Conservation (phyloP, 2,329 filamentous ascomycete genomes). For the Xylaria polymorpha region DNA sequence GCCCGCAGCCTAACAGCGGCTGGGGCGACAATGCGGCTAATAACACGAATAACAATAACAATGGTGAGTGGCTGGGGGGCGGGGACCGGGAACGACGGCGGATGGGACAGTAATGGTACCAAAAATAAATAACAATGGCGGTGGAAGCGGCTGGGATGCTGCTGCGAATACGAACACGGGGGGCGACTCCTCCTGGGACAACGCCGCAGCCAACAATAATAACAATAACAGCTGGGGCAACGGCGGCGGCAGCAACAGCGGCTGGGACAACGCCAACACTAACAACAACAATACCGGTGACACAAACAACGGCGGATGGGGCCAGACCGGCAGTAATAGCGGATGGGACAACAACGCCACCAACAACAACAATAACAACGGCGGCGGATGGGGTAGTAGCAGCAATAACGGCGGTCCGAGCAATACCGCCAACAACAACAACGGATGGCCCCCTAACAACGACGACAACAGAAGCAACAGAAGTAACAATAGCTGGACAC, state of each 20-base stretch:
- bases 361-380: constrained; percentile 7
- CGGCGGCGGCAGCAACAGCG: constrained; percentile 1
- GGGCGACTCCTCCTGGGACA: constrained; percentile 24
- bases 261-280: background rate
- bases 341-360: constrained; percentile 14
- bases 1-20: constrained; percentile 27
- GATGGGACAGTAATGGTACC: background rate
- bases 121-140: constrained; percentile 9
- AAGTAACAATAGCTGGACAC: constrained; percentile 7
- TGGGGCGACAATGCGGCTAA: constrained; percentile 28
- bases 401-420: constrained; percentile 6
- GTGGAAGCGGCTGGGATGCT: constrained; percentile 21
- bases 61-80: constrained; percentile 22
- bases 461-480: constrained; percentile 9
- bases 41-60: constrained; percentile 24
- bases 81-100: background rate
- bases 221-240: constrained; percentile 8
- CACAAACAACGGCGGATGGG: constrained; percentile 11
- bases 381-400: constrained; percentile 13
- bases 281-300: constrained; percentile 18
- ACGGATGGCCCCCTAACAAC: background rate
- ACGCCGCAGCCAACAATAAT: constrained; percentile 14
- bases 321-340: background rate
- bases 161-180: constrained; percentile 17
- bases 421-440: constrained; percentile 3